A percentile compares a stretch with the other conserved stretches of the same genome.
Conservation (phyloP, 495 filamentous ascomycete genomes). For the Aspergillus affinis region DNA sequence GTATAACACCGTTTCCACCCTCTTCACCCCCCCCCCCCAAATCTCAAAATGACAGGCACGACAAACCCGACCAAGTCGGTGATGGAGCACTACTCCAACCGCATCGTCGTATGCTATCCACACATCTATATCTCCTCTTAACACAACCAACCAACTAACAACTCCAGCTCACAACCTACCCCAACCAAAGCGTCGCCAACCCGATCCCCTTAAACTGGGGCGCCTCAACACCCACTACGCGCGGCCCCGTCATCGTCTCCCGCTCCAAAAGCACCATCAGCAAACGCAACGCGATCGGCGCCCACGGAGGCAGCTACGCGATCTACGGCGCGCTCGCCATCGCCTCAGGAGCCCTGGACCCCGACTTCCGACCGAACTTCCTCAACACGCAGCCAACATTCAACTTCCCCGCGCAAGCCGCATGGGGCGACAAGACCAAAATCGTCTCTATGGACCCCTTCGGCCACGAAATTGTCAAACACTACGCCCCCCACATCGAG, state of each 20-base stretch:
- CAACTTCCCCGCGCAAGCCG: constrained; percentile 75
- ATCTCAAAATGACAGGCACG: not conserved
- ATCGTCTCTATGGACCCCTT: constrained; percentile 92
- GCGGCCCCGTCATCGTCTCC: constrained; percentile 82
- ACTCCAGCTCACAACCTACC: constrained; percentile 68
- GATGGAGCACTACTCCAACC: constrained; percentile 5
- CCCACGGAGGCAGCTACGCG: constrained; percentile 86
- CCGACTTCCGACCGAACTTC: constrained; percentile 82
- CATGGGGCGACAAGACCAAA: constrained; percentile 83
- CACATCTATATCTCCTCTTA: not conserved
- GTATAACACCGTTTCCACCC: not conserved
- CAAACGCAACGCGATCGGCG: constrained; percentile 75
- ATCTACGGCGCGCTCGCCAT: constrained; percentile 88
- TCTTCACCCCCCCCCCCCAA: not conserved
- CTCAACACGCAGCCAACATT: constrained; percentile 85
- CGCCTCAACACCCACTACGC: constrained; percentile 56
- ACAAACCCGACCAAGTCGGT: not conserved
- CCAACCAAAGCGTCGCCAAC: constrained; percentile 81
- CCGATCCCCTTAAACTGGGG: constrained; percentile 83
- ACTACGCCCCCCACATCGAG: constrained; percentile 20
- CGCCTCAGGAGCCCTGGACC: constrained; percentile 75
- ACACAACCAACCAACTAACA: not conserved
- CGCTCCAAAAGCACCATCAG: constrained; percentile 68
- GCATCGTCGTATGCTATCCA: constrained; percentile 13
- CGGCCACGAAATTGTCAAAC: constrained; percentile 59